Evolutionary conservation across 257 asterid species (phyloP), one percentile per base, ranked within the genome.

Genomic region (Mentha longifolia): DNA sequence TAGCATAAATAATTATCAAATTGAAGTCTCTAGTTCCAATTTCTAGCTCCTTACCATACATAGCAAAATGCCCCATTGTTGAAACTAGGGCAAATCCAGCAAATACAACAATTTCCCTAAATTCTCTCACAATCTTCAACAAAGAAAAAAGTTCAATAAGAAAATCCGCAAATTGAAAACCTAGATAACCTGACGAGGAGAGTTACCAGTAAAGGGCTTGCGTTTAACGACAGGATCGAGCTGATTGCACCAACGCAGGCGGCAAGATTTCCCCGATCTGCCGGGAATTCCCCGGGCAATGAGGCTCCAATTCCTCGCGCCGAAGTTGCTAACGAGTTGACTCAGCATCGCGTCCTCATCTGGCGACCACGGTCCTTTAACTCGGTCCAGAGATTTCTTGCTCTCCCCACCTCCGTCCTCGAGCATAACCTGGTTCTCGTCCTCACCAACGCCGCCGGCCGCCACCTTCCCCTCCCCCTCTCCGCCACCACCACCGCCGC

Each of bases 171-270:
- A 68, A 62, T 12, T 56, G 31, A 37, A 58, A 4, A 7, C 43
- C 16, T 20, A 61, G 0, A 19, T 54, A 3, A 54, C 2, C 16
- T 5, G 41, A 56, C 5, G 6, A 20, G 41, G 41, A 11, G 0
- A 65, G 9, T 73, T 87, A 90, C 98, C 96, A 15, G 94, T 74
- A 58, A 90, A 92, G 25, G 97, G 98, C 68, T 87, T 88, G 85
- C 91, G 96, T 63, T 87, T 83, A 30, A 90, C 88, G 46, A 95
- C 69, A 13, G 95, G 98, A 63, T 92, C 93, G 54, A 92, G 97
- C 85, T 92, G 98, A 82, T 92, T 92, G 73, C 97, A 92, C 98
- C 97, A 92, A 2, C 98, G 87, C 13, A 92, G 90, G 62, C 97
- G 93, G 78, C 98, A 92, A 19, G 98, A 92, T 65, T 92, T 92